Conservation (phyloP, 2,329 filamentous ascomycete genomes). For the Colletotrichum tofieldiae region DNA sequence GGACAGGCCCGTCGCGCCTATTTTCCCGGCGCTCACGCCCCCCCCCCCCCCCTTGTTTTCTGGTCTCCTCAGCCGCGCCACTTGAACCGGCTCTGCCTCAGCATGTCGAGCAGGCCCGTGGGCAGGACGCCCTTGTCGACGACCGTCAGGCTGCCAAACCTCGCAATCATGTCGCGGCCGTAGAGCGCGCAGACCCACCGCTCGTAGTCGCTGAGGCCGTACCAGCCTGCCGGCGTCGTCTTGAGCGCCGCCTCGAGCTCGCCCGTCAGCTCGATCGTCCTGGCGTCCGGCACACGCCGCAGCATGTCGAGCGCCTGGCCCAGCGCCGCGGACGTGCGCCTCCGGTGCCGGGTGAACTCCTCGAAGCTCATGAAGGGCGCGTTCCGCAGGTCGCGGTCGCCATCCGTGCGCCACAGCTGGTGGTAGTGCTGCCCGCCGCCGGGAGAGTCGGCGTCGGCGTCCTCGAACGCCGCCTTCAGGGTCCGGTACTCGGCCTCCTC, state of each 20-base stretch:
- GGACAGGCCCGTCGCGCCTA: constrained; percentile 23
- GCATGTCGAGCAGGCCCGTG: constrained; percentile 56
- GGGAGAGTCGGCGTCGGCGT: constrained; percentile 25
- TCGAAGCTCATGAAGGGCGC: constrained; percentile 57
- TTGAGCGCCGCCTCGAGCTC: constrained; percentile 44
- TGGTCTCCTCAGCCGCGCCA: constrained; percentile 53
- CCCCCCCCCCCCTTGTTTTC: not conserved
- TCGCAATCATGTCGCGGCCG: constrained; percentile 55
- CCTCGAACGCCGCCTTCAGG: constrained; percentile 52
- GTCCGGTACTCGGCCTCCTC: constrained; percentile 54
- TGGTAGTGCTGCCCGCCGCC: constrained; percentile 17
- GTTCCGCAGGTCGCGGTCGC: constrained; percentile 40
- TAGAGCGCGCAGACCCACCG: constrained; percentile 58
- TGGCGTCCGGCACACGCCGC: constrained; percentile 47
- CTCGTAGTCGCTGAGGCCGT: constrained; percentile 49
- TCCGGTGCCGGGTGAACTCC: constrained; percentile 55
- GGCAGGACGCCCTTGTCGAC: constrained; percentile 58
- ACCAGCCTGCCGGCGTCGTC: constrained; percentile 42
- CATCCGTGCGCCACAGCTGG: constrained; percentile 31
- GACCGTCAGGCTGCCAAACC: constrained; percentile 58
- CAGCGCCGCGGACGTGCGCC: constrained; percentile 50
- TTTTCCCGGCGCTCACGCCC: not conserved
- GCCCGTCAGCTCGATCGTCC: constrained; percentile 47
- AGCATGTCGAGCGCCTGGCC: constrained; percentile 49
- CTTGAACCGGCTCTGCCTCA: constrained; percentile 54